Evolutionary conservation across 1,284 basidiomycete species (phyloP).

Genomic region (Ustilago lituana): DNA sequence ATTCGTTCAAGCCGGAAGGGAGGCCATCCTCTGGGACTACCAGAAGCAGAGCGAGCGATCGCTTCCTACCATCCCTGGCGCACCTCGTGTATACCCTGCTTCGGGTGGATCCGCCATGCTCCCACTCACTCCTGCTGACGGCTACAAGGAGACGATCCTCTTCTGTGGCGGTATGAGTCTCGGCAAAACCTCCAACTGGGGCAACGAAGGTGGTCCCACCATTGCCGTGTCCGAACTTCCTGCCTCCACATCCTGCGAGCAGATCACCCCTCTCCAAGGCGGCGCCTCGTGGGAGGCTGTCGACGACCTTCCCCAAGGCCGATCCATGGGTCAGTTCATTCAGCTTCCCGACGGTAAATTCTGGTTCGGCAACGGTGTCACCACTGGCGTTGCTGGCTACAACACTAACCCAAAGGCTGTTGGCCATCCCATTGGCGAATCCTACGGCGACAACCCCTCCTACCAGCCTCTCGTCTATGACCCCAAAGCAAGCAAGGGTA

Average conservation of each 20-base stretch:
- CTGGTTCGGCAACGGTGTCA: conserved; percentile 60
- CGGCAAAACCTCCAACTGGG: conserved; percentile 50
- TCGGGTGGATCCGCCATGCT: conserved; percentile 56
- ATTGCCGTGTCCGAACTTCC: conserved; percentile 41
- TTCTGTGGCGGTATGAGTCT: conserved; percentile 60
- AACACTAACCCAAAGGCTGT: conserved; percentile 40
- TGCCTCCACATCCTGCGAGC: conserved; percentile 54
- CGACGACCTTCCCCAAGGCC: conserved; percentile 48
- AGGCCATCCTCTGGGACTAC: conserved; percentile 57
- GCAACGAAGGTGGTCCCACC: conserved; percentile 54
- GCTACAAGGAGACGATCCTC: conserved; percentile 58
- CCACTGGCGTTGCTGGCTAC: conserved; percentile 61
- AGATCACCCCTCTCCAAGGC: conserved; percentile 52
- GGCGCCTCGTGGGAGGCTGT: conserved; percentile 43
- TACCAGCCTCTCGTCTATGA: conserved; percentile 55
- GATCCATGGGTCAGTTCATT: conserved; percentile 61
- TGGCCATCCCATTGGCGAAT: conserved; percentile 61
- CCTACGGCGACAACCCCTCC: conserved; percentile 61
- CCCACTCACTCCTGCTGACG: conserved; percentile 51
- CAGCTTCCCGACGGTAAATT: conserved; percentile 58
- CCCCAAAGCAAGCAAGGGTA: conserved; percentile 48
- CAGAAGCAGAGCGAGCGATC: conserved; percentile 35
- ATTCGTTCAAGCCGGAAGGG: conserved; percentile 52
- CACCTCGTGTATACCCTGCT: conserved; percentile 58
- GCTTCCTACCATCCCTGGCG: conserved; percentile 50